Base-by-base conservation (phyloP, 2,329 filamentous ascomycete species). In the Fusarium multiceps region DNA sequence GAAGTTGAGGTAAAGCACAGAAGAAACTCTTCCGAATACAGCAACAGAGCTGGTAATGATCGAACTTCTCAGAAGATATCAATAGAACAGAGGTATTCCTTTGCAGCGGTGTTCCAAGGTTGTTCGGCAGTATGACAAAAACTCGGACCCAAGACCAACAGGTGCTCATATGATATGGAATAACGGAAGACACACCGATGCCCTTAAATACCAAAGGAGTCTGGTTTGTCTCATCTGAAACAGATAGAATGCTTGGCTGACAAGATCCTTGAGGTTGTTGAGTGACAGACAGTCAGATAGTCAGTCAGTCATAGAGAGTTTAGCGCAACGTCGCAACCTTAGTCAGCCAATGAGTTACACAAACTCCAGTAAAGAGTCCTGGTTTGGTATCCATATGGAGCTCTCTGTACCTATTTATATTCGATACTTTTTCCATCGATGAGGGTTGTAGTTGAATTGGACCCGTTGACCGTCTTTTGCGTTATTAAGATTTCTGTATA, bases 381-480 rank as follows among this genome's bases (percentile, higher is more conserved):
- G 28, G 16, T 30, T 9, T 10, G 16, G 41, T 42, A 37, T 37
- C 16, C 34, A 37, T 12, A 28, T n/a, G 9, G n/a, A 53, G 34
- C 9, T 41, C 9, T 41, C 12, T 53, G 12, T 30, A 30, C 28
- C 12, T 50, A 51, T 51, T 16, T 40, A 51, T 20, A 27, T 41
- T n/a, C 20, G n/a, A 18, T 41, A 25, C 49, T n/a, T n/a, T 37
- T 11, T 37, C 32, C 34, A n/a, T 37, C 34, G 34, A 37, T 37
- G 34, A 37, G 34, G 34, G 34, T 37, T 37, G 34, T 37, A 37
- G 34, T 37, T 37, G 34, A 25, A 25, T 23, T 6, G 13, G 11
- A 27, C 34, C 30, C 14, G 25, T 55, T 55, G 42, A 55, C 53
- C 53, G 53, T 55, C 53, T 55, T 55, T 55, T 55, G 41, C 42